Evolutionary conservation across 2,329 filamentous ascomycete genomes (phyloP).

Genomic region (Cytospora chrysosperma): DNA sequence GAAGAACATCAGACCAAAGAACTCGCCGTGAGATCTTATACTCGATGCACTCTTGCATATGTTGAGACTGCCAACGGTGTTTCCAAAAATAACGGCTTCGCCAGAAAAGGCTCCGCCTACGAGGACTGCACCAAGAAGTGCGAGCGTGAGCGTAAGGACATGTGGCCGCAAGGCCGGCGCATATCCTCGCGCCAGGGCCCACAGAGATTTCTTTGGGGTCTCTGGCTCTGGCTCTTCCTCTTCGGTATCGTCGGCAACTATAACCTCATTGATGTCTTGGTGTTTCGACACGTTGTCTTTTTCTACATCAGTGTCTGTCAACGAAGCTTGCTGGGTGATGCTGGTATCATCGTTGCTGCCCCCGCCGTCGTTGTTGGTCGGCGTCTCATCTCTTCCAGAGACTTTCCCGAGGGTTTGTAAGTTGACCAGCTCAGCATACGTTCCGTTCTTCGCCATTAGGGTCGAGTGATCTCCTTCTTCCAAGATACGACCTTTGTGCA

Average conservation of each 20-base stretch:
- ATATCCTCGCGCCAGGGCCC: slow-evolving; percentile 15
- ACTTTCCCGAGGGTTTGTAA: slow-evolving; percentile 9
- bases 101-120: slow-evolving; percentile 58
- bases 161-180: slow-evolving; percentile 17
- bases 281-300: not conserved
- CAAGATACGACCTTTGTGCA: slow-evolving; percentile 20
- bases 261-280: not conserved
- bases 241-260: not conserved
- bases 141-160: slow-evolving; percentile 38
- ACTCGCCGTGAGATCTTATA: slow-evolving; percentile 49
- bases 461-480: slow-evolving; percentile 44
- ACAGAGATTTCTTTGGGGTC: slow-evolving; percentile 18
- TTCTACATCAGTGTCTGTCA: slow-evolving; percentile 9
- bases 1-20: slow-evolving; percentile 60
- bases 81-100: slow-evolving; percentile 59
- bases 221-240: slow-evolving; percentile 13
- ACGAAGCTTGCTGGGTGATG: not conserved
- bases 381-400: not conserved
- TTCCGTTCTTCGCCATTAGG: slow-evolving; percentile 53
- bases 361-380: not conserved
- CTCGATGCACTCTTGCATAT: slow-evolving; percentile 48
- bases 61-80: slow-evolving; percentile 56
- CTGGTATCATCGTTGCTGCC: not conserved
- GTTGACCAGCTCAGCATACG: slow-evolving; percentile 52
- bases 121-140: slow-evolving; percentile 49